Evolutionary conservation across 2,329 filamentous ascomycete genomes (phyloP), one percentile per base, ranked within the genome.

Genomic region (Fusarium camptoceras): DNA sequence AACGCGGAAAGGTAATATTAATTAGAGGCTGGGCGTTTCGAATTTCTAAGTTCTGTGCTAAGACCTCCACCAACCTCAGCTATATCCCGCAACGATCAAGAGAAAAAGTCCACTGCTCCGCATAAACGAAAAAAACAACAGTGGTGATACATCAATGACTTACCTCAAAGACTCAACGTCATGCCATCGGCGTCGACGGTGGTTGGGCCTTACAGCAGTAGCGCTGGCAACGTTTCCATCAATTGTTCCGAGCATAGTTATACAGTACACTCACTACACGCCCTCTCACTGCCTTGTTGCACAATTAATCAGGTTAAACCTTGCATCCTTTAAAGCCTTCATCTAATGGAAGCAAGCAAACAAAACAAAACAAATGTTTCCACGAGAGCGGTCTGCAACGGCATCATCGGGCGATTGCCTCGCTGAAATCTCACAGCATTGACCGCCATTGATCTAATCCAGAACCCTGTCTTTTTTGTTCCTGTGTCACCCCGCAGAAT

Each of bases 51-150:
- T 39, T 39, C 18, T 37, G 14, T 25, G 27, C 48, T 37, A 25
- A 39, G 31, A 41, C 41, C 31, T 41, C 24, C 48, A 34, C 24
- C 24, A 27, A 27, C 9, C 16, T 37, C 9, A n/a, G n/a, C 31
- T 27, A 39, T 20, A 39, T 42, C 22, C 48, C 49, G 14, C 24
- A 24, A 41, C 24, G 24, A 27, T 51, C 31, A 53, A 50, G n/a
- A n/a, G 25, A 48, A 44, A 16, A n/a, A 64, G 43, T 48, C 71
- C 71, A 72, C 59, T 41, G 50, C 24, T 47, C 59, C 53, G 54
- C 71, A 74, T 68, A 72, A 72, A 72, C 64, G 68, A 73, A 62
- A 37, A 48, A 39, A 54, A 61, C 59, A 68, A 68, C 57, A 53
- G 59, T 51, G 18, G 37, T 25, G 28, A 49, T 41, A 27, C 24